Conservation (phyloP, 1,284 basidiomycete genomes). For the Naganishia sp. region DNA sequence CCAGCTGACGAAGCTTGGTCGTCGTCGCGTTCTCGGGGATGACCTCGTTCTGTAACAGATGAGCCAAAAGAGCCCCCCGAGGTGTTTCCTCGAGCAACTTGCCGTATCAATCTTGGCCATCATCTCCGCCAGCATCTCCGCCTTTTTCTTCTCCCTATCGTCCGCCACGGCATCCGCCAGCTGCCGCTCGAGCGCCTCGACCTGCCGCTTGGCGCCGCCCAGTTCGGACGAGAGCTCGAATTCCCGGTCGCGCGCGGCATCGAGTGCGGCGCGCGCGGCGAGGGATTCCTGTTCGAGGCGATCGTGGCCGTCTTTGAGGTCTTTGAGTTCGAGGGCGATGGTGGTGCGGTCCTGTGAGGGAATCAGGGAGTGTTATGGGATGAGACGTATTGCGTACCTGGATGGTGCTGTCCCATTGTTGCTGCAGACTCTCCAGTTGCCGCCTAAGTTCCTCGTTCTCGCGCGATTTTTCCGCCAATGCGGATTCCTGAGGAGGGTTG, state of each 20-base stretch:
- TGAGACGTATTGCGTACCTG: constrained; percentile 59
- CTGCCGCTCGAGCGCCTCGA: constrained; percentile 77
- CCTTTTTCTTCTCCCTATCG: constrained; percentile 98
- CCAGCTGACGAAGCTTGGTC: constrained; percentile 44
- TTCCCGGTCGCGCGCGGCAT: constrained; percentile 94
- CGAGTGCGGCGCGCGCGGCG: constrained; percentile 90
- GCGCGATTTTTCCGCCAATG: constrained; percentile 64
- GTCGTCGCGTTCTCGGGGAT: constrained; percentile 61
- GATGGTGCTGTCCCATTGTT: constrained; percentile 76
- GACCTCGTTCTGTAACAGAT: neutral
- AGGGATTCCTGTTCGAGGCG: constrained; percentile 94
- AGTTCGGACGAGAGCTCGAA: constrained; percentile 82
- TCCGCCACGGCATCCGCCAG: constrained; percentile 85
- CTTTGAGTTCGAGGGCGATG: constrained; percentile 78
- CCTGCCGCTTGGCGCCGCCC: constrained; percentile 81
- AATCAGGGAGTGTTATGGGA: neutral
- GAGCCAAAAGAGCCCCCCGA: neutral
- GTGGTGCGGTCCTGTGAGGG: constrained; percentile 78
- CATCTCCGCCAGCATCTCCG: constrained; percentile 99
- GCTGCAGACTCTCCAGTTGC: constrained; percentile 76
- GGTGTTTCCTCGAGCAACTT: constrained; percentile 42
- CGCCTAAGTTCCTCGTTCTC: constrained; percentile 77
- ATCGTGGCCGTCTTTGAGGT: constrained; percentile 87
- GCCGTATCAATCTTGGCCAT: constrained; percentile 98
- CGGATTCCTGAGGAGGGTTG: constrained; percentile 62